Evolutionary conservation across 345 rosid genomes (phyloP).

Genomic region (Melaleuca alternifolia): DNA sequence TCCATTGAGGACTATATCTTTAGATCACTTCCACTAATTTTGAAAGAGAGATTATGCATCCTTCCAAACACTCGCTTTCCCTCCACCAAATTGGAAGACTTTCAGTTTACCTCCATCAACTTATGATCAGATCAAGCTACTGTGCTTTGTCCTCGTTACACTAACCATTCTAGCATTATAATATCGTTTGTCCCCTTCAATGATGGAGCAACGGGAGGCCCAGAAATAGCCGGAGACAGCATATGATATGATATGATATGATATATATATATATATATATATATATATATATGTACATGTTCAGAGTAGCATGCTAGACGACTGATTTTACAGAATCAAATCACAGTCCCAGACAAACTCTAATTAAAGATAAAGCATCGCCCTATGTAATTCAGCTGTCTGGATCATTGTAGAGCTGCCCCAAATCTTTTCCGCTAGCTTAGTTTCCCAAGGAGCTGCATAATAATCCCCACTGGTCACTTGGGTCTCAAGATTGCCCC

Average conservation of each 20-base stretch:
- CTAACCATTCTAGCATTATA: not conserved
- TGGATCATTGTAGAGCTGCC: slow-evolving; percentile 18
- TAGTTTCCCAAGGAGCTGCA: slow-evolving; percentile 7
- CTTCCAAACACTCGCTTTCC: not conserved
- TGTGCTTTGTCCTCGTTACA: not conserved
- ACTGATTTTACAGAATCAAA: slow-evolving; percentile 4
- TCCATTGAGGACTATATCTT: not conserved
- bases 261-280: not conserved
- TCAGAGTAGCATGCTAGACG: not conserved
- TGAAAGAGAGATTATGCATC: not conserved
- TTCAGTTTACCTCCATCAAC: not conserved
- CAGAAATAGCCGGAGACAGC: not conserved
- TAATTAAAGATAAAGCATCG: not conserved
- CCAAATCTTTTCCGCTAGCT: slow-evolving; percentile 4
- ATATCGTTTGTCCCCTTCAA: not conserved
- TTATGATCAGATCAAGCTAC: not conserved
- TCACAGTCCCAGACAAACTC: not conserved
- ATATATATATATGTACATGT: not conserved
- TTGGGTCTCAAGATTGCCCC: not conserved
- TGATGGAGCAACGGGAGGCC: not conserved
- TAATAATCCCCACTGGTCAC: not conserved
- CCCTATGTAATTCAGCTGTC: slow-evolving; percentile 26
- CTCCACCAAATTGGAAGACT: not conserved
- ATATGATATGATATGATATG: not conserved
- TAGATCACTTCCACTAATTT: not conserved